A percentile compares a stretch with the other conserved stretches of the same genome.
These are phyloP conservation scores for Epichloe elymi DNA, from an alignment of 2,329 filamentous ascomycete genomes.

Conservation along the genomic window DNA sequence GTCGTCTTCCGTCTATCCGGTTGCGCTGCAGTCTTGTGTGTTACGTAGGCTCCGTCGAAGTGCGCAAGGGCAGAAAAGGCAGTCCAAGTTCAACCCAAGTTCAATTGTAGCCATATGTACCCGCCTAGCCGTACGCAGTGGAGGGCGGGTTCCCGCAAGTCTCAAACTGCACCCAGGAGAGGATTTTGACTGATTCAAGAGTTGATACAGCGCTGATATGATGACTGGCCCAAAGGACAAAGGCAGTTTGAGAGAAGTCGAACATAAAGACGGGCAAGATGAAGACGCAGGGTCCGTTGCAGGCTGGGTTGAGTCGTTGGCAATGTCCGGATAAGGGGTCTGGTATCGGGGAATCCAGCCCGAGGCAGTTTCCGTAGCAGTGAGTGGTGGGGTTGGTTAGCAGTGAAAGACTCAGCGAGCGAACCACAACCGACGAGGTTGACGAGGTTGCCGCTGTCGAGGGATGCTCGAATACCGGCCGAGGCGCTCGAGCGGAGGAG, in stretches of 20 bases:
- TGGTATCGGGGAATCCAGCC: background rate
- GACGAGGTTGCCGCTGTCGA: background rate
- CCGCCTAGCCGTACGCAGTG: background rate
- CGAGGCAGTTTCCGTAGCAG: background rate
- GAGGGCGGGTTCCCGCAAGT: background rate
- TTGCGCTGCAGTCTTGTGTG: slow-evolving; percentile 13
- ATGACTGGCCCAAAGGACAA: background rate
- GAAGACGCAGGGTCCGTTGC: background rate
- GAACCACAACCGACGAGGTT: background rate
- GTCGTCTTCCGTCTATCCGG: slow-evolving; percentile 11
- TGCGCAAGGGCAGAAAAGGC: background rate
- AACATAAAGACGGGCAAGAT: background rate
- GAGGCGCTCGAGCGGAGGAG: background rate
- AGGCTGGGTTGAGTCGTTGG: background rate
- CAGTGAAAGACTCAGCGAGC: background rate
- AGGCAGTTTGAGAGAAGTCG: background rate
- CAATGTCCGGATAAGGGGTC: background rate
- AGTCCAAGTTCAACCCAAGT: background rate
- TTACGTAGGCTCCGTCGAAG: slow-evolving; percentile 5
- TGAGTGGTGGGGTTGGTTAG: background rate
- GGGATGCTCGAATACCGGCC: background rate
- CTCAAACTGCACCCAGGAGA: background rate
- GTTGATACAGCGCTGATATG: too few relatives aligned
- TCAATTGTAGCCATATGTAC: background rate
- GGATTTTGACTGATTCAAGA: too few relatives aligned